Conservation (phyloP, 352 stramenopile species). For the Pythium pyrilobum region DNA sequence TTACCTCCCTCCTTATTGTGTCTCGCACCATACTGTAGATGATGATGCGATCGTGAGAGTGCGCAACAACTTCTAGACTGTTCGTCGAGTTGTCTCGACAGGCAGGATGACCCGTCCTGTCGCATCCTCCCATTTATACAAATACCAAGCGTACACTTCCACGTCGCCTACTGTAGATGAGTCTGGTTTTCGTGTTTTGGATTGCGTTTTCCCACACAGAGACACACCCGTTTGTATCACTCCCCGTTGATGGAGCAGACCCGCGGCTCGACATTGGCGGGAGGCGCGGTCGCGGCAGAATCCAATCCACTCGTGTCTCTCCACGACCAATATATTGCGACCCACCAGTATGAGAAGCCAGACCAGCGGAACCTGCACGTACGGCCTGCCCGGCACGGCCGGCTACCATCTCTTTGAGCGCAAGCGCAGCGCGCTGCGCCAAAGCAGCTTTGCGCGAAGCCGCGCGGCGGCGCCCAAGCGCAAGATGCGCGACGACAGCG, state of each 20-base stretch:
- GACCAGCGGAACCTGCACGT: constrained; percentile 25
- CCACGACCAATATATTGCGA: background rate
- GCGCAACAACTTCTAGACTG: constrained; percentile 20
- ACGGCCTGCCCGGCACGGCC: constrained; percentile 31
- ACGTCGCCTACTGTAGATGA: constrained; percentile 7
- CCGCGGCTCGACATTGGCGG: too few relatives aligned
- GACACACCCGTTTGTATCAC: background rate
- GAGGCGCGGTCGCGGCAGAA: too few relatives aligned
- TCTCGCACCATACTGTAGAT: background rate
- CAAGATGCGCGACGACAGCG: constrained; percentile 25
- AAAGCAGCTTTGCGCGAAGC: constrained; percentile 42
- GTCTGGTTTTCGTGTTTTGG: constrained; percentile 1
- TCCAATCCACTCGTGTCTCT: background rate
- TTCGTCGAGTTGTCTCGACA: constrained; percentile 17
- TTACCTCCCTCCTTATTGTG: background rate
- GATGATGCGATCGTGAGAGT: background rate
- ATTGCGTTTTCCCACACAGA: background rate
- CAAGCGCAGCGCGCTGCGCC: constrained; percentile 28
- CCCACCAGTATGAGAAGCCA: constrained; percentile 5
- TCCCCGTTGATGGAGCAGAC: too few relatives aligned
- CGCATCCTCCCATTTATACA: background rate
- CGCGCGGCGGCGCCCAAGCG: constrained; percentile 36
- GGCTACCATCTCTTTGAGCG: constrained; percentile 39
- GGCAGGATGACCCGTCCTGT: background rate
- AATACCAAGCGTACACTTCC: background rate